Evolutionary conservation across 495 filamentous ascomycete genomes (phyloP).

Genomic region (Aspergillus asperescens): DNA sequence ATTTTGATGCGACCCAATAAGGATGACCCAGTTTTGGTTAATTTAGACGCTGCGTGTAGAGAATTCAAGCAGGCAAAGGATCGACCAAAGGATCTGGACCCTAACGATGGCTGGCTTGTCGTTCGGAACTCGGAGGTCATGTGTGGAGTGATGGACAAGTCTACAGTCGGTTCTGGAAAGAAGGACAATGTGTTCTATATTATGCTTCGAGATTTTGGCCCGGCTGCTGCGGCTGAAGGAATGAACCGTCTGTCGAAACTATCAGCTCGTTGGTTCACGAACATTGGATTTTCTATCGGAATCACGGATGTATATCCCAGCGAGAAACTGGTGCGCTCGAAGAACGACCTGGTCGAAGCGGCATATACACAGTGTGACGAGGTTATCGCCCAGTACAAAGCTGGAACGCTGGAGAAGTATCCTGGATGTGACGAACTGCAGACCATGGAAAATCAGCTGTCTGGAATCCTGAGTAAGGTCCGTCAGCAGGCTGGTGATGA

Average conservation of each 20-base stretch:
- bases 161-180: slow-evolving; percentile 90
- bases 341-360: slow-evolving; percentile 65
- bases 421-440: slow-evolving; percentile 85
- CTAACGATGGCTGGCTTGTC: slow-evolving; percentile 81
- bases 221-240: slow-evolving; percentile 76
- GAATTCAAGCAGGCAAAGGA: slow-evolving; percentile 58
- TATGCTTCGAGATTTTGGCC: slow-evolving; percentile 89
- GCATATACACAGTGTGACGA: slow-evolving; percentile 78
- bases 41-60: slow-evolving; percentile 88
- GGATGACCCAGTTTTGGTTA: slow-evolving; percentile 72
- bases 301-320: slow-evolving; percentile 90
- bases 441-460: slow-evolving; percentile 86
- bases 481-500: slow-evolving; percentile 85
- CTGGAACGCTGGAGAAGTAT: slow-evolving; percentile 71
- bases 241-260: slow-evolving; percentile 94
- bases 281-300: slow-evolving; percentile 93
- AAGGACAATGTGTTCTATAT: slow-evolving; percentile 98
- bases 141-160: slow-evolving; percentile 98
- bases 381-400: slow-evolving; percentile 76
- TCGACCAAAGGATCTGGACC: slow-evolving; percentile 63
- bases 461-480: slow-evolving; percentile 85
- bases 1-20: slow-evolving; percentile 90
- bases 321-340: slow-evolving; percentile 57
- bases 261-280: slow-evolving; percentile 79
- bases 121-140: slow-evolving; percentile 96